Base-by-base conservation (phyloP, 1,284 basidiomycete species). In the Sphagnurus paluster region DNA sequence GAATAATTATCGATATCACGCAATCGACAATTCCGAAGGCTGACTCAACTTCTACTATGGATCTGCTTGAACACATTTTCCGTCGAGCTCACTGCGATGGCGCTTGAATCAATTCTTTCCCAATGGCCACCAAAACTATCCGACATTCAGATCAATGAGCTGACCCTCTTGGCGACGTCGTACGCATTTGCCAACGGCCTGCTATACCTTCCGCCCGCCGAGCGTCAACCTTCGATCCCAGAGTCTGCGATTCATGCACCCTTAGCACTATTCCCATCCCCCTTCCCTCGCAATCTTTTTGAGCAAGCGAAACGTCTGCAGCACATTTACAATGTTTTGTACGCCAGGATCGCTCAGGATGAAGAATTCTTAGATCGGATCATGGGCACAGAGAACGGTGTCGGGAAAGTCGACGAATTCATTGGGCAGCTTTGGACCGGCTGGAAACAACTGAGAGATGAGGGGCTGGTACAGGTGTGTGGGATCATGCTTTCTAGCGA, bases 171-270 rank as follows among this genome's bases (percentile, higher is more conserved):
- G 32, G 88, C 93, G 0, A 84, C 90, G 2, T 89, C 90, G 2
- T 94, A 90, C 61, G 90, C 94, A 1, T 76, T 98, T 46, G 79
- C 89, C 2, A 86, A 91, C 64, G 92, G 92, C 7, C 75, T 97
- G 34, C 77, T 90, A 17, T 93, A 93, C 63, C 82, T 94, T 13
- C 90, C 90, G 4, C 67, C 76, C 13, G 57, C 67, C 9, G 58
- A 74, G 17, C 65, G 69, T 7, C 75, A 78, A 53, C 76, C 76
- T 6, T 61, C 63, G 0, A 68, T 75, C 2, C 87, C 87, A 0
- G 81, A 83, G 16, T 79, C 83, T 5, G 85, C 84, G 0, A 91
- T 95, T 55, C 90, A 97, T 61, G 94, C 93, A 1, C 95, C 96
- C 0, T 72, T 96, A 57, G 80, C 93, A 1, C 76, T 98, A 40